phyloP scores from a whole-genome alignment of 1,284 basidiomycete genomes.

The Ustilago crameri region DNA sequence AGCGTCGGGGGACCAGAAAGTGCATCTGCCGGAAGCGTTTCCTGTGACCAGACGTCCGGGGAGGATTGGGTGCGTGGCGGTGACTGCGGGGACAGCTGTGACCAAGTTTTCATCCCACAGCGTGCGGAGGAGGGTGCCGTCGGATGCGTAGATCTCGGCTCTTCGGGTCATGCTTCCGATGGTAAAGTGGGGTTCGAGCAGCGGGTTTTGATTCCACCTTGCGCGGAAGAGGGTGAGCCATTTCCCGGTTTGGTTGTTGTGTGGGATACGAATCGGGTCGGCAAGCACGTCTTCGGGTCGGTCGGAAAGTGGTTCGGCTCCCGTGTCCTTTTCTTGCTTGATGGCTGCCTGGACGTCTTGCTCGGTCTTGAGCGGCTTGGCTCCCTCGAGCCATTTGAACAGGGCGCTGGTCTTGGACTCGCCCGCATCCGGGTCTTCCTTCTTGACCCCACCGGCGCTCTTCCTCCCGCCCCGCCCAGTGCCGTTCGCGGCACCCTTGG shows the following conservation, averaged over 20 bases:
- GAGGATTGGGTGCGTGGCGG: constrained; percentile 56
- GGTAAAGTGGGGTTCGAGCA: constrained; percentile 58
- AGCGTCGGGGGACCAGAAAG: constrained; percentile 50
- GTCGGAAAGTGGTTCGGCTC: not conserved
- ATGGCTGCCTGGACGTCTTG: constrained; percentile 21
- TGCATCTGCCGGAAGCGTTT: constrained; percentile 59
- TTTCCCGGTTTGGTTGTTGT: constrained; percentile 67
- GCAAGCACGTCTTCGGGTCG: constrained; percentile 48
- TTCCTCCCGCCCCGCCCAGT: constrained; percentile 3
- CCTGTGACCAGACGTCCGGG: constrained; percentile 55
- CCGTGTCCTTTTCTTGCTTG: constrained; percentile 17
- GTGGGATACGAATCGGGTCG: constrained; percentile 43
- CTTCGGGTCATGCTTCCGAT: constrained; percentile 64
- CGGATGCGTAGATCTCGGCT: constrained; percentile 58
- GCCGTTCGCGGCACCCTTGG: constrained; percentile 6
- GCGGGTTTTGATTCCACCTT: constrained; percentile 57
- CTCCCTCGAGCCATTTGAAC: constrained; percentile 20
- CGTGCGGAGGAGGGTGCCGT: constrained; percentile 53
- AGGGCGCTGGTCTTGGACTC: constrained; percentile 7
- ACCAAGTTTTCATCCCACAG: constrained; percentile 63
- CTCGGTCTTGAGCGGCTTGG: constrained; percentile 37
- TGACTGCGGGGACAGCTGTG: constrained; percentile 65
- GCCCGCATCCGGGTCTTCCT: constrained; percentile 15
- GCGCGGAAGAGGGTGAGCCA: constrained; percentile 67
- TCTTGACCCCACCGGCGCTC: constrained; percentile 21